These are phyloP conservation scores for Saccharomycopsis microspora DNA, from an alignment of 805 yeast species.

Conservation along the genomic window DNA sequence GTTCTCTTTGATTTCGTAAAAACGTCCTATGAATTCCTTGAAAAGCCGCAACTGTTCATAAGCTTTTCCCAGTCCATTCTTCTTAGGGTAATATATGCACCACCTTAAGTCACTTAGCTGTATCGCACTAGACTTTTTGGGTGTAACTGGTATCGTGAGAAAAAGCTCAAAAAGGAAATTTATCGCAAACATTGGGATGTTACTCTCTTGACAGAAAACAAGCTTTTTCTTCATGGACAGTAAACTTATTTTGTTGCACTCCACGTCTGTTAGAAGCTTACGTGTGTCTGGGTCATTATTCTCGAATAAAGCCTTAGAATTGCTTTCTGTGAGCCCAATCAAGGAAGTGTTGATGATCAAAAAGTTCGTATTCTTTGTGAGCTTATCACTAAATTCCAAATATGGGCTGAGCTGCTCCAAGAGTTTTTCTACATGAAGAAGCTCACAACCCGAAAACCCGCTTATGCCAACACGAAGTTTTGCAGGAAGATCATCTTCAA, in stretches of 20 bases:
- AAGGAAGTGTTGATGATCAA: conserved; percentile 42
- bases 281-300: conserved; percentile 22
- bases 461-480: conserved; percentile 38
- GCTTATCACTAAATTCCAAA: conserved; percentile 33
- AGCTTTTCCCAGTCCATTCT: too few species aligned
- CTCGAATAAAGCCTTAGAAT: conserved; percentile 23
- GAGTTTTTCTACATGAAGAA: conserved; percentile 57
- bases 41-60: too few species aligned
- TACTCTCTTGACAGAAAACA: conserved; percentile 45
- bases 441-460: conserved; percentile 72
- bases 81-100: conserved; percentile 43
- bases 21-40: too few species aligned
- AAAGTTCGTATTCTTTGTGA: conserved; percentile 42
- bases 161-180: conserved; percentile 44
- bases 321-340: conserved; percentile 29
- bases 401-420: conserved; percentile 37
- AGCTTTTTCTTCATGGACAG: conserved; percentile 42
- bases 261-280: conserved; percentile 19
- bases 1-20: too few species aligned
- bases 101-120: conserved; percentile 33
- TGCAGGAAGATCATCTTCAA: conserved; percentile 18
- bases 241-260: conserved; percentile 23
- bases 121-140: neutral
- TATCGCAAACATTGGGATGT: conserved; percentile 45
- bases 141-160: conserved; percentile 16